phyloP scores from a whole-genome alignment of 2,329 filamentous ascomycete species.

The Apiospora phragmitis region DNA sequence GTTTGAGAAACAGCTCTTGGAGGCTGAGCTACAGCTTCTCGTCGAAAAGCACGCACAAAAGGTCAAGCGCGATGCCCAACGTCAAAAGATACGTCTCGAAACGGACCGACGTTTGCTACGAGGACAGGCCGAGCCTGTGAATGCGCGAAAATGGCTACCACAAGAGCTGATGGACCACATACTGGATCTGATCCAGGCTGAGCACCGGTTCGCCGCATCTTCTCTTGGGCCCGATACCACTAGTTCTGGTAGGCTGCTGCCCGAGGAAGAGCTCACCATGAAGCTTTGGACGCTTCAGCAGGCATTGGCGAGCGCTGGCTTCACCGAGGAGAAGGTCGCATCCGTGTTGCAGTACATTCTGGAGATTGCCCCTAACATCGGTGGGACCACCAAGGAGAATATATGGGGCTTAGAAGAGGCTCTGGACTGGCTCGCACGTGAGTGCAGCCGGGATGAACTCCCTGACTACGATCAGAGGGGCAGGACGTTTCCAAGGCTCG shows the following conservation, averaged over 20 bases:
- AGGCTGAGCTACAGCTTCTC: conserved; percentile 83
- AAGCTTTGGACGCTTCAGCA: conserved; percentile 84
- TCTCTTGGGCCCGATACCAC: conserved; percentile 47
- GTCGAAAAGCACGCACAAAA: conserved; percentile 83
- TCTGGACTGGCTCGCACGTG: conserved; percentile 85
- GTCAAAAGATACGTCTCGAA: conserved; percentile 76
- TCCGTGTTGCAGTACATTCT: conserved; percentile 67
- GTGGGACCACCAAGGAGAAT: conserved; percentile 58
- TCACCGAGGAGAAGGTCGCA: conserved; percentile 63
- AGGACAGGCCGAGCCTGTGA: conserved; percentile 72
- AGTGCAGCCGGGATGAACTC: conserved; percentile 68
- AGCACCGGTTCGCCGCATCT: conserved; percentile 59
- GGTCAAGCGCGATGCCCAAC: conserved; percentile 73
- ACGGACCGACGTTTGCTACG: conserved; percentile 84
- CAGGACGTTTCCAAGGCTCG: conserved; percentile 23
- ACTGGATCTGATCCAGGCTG: conserved; percentile 69
- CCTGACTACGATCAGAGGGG: conserved; percentile 65
- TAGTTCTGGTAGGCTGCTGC: conserved; percentile 51
- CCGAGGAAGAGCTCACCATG: conserved; percentile 77
- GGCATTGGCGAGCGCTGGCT: conserved; percentile 67
- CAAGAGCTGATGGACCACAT: conserved; percentile 77
- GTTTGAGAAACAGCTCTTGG: conserved; percentile 84
- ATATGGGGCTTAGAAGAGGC: conserved; percentile 88
- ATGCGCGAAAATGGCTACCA: conserved; percentile 77
- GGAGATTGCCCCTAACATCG: conserved; percentile 64